Evolutionary conservation across 1,284 basidiomycete genomes (phyloP), one percentile per base, ranked within the genome.

Genomic region (Rhodotorula sp.): DNA sequence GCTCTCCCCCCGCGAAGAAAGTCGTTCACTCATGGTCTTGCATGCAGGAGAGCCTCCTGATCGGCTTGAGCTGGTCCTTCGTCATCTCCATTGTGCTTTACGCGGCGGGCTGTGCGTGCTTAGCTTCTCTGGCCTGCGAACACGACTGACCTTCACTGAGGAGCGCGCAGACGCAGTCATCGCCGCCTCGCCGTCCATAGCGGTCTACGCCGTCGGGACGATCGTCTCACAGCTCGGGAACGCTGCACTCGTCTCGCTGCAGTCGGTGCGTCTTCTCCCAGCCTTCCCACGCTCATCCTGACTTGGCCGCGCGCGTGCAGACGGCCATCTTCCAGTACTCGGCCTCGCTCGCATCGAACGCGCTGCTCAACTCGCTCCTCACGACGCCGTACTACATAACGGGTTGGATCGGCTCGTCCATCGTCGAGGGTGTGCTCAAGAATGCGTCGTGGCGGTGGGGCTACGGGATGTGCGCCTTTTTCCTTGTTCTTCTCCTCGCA

Each of bases 401-500:
- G 19, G 57, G 57, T 19, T 44, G 37, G 39, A 12, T 59, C n/a
- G 57, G n/a, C 39, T 59, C 57, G 19, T 21, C 22, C n/a, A 29
- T 59, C 39, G 57, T 59, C 19, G n/a, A 41, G n/a, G 27, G 13
- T 4, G 2, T 59, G 5, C 27, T 59, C 19, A 15, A 13, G 15
- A 8, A 9, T 2, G 3, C 29, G 27, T 19, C 17, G 17, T 59
- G 57, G 57, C 39, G 57, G 6, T 59, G 57, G 61, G 50, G 39
- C 5, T 53, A 61, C 61, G 61, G 61, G 8, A 37, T 53, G 61
- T 62, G 50, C 50, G 61, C 29, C 13, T 34, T 7, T 37, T 34
- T 54, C 51, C n/a, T 17, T 17, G 15, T 22, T 53, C 53, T 6
- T 10, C 32, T 2, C 53, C 7, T 22, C 32, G 2, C 4, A 22